Base-by-base conservation (phyloP, 257 asterid species). In the Schizonepeta tenuifolia region DNA sequence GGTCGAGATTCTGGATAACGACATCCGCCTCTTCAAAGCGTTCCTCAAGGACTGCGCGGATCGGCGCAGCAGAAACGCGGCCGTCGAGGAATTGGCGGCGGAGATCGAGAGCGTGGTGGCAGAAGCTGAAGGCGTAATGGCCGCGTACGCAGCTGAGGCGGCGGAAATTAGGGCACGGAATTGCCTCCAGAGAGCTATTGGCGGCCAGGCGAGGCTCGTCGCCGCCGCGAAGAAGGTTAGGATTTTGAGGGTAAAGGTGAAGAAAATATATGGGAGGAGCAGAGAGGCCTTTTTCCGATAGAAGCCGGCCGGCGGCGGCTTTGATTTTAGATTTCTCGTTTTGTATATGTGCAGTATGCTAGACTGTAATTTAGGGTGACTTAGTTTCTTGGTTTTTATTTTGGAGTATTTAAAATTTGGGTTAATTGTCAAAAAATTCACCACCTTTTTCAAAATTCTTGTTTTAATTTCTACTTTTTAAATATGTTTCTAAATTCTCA, bases 11-110 rank as follows among this genome's bases (percentile, higher is more conserved):
- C 80, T 86, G 58, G 83, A 77, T 47, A 67, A 36, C 70, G 90
- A 83, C 41, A 55, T 86, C 12, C 75, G 73, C 7, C 71, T 81
- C 47, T 72, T 83, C 78, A 83, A 74, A 40, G 88, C 86, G 12
- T 83, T 83, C 67, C 86, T 80, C 61, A 77, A 47, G 7, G 89
- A 84, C 53, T 74, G 40, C 14, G 61, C 62, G 38, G 75, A 49
- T 5, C 33, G 47, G 13, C 40, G 54, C 38, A 17, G 38, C 47
- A 40, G 22, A 2, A 74, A 50, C 47, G 76, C 17, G n/a, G 78
- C 60, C 2, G 11, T 77, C 21, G 70, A 72, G 13, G 69, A 54
- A 17, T 33, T 83, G 57, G 74, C 51, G 69, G 71, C 33, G 35
- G 63, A 77, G 76, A 75, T 83, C 14, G 78, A 73, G 68, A 53